Evolutionary conservation across 179 eudicot genomes (phyloP).

Genomic region (Kewa caespitosa): DNA sequence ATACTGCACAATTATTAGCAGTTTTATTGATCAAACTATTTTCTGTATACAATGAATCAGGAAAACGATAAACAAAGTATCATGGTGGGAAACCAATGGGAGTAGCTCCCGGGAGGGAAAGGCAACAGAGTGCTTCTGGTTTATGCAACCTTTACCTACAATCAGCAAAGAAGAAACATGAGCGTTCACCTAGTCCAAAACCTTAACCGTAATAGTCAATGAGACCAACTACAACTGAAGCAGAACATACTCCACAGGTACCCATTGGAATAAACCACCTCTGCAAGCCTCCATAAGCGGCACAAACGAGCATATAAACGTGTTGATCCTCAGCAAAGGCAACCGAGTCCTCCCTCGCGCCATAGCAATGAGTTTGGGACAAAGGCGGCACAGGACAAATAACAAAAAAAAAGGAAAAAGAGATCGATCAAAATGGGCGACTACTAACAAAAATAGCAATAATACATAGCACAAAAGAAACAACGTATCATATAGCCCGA

Average conservation of each 20-base stretch:
- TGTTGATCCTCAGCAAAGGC: constrained; percentile 15
- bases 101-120: constrained; percentile 6
- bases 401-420: constrained; percentile 7
- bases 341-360: constrained; percentile 17
- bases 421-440: constrained; percentile 24
- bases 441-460: constrained; percentile 13
- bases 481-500: too few species aligned
- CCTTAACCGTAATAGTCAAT: constrained; percentile 1
- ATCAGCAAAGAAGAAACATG: constrained; percentile 21
- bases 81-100: constrained; percentile 4
- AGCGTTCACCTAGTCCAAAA: constrained; percentile 12
- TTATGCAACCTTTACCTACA: constrained; percentile 23
- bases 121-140: constrained; percentile 18
- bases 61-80: not conserved
- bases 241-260: constrained; percentile 8
- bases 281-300: constrained; percentile 20
- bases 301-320: constrained; percentile 4
- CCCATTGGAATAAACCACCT: constrained; percentile 8
- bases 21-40: not conserved
- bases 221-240: constrained; percentile 17
- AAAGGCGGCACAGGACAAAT: not conserved
- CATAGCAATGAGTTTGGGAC: constrained; percentile 13
- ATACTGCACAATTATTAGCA: not conserved
- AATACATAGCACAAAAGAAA: not conserved
- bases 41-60: not conserved